Conservation (phyloP, 2,329 filamentous ascomycete genomes). For the Microsporum ferrugineum region DNA sequence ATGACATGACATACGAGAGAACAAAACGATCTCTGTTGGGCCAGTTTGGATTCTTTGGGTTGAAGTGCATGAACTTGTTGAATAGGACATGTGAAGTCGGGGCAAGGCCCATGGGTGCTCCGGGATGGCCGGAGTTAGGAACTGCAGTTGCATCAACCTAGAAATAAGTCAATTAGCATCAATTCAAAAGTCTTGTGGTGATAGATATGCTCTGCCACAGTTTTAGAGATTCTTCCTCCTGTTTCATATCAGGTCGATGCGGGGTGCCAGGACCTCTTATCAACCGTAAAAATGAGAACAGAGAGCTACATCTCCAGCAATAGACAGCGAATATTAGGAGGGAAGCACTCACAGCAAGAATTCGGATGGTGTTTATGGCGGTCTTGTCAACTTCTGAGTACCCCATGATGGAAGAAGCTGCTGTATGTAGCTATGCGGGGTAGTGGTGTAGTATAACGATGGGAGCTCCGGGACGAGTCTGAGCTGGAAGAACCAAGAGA, state of each 20-base stretch:
- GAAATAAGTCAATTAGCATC: background rate
- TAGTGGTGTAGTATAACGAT: background rate
- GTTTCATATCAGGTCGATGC: background rate
- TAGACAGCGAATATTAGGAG: conserved; percentile 1
- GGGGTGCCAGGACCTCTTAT: background rate
- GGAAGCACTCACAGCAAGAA: conserved; percentile 68
- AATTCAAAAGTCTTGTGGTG: background rate
- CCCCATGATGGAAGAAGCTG: conserved; percentile 54
- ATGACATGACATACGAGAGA: conserved; percentile 66
- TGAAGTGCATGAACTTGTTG: conserved; percentile 99
- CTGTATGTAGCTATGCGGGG: background rate
- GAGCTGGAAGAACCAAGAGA: conserved; percentile 5
- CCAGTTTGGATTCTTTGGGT: conserved; percentile 98
- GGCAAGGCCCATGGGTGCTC: conserved; percentile 96
- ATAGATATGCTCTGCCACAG: background rate
- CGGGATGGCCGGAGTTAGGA: conserved; percentile 96
- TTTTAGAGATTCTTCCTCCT: background rate
- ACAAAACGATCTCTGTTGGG: conserved; percentile 97
- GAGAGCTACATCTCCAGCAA: background rate
- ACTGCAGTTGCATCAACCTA: conserved; percentile 95
- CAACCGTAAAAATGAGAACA: background rate
- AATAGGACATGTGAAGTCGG: conserved; percentile 92
- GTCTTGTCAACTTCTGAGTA: conserved; percentile 79
- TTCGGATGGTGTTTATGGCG: conserved; percentile 96
- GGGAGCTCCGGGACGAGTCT: background rate